Evolutionary conservation across 164 flowering plant species (phyloP), one percentile per base, ranked within the genome.

Genomic region (Umbilicus rupestris): DNA sequence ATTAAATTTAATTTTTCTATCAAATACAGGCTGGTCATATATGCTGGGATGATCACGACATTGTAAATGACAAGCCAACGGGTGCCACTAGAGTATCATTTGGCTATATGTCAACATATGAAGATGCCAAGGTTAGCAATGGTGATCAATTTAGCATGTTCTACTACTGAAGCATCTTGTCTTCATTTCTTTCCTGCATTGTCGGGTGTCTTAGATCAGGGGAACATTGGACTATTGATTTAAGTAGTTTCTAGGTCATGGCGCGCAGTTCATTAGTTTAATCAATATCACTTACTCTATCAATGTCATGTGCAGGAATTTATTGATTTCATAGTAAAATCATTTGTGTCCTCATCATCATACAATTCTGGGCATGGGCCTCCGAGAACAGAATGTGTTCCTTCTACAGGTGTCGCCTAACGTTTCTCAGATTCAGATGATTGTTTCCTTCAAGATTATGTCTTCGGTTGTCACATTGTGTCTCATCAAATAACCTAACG

Each of bases 71-170:
- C 69, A 91, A 91, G 71, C 97, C 97, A 68, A 89, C 93, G 22
- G 99, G 99, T 55, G 99, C 96, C 65, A 88, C 91, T 59, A 88
- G 99, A 76, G 82, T 94, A 73, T 94, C 99, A 37, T 88, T 94
- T 74, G 96, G 96, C 63, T 94, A 94, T 68, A 94, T 94, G 99
- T 94, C 99, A 49, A 91, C 92, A 12, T 94, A 78, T 84, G 99
- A 89, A 79, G 99, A 94, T 82, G 89, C 86, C 46, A 81, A 73
- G 93, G 99, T 90, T 14, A 55, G 60, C 17, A 55, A 55, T 28
- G 33, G 60, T 55, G 60, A 55, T 12, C 29, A 30, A 7, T 55
- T 24, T 16, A 55, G 33, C 14, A 10, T 30, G 33, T 26, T 26
- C 60, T 55, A 14, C 7, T 26, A 14, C 15, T 62, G n/a, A 19